Percentiles rank a stretch among this genome's conserved stretches.
These are phyloP conservation scores for Boletellus ananiceps DNA, from an alignment of 768 basidiomycete genomes.

Conservation along the genomic window DNA sequence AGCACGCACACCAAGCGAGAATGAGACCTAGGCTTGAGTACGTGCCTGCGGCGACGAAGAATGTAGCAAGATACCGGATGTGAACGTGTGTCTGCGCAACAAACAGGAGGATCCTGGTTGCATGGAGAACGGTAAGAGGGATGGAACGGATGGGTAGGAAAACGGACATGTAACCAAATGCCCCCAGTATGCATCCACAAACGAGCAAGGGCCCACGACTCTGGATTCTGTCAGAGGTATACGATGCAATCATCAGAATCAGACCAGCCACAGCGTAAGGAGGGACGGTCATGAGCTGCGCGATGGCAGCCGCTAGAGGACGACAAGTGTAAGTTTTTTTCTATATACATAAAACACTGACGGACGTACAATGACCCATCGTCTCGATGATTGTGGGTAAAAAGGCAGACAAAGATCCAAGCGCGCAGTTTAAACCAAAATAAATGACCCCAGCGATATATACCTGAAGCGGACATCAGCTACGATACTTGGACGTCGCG, in stretches of 20 bases:
- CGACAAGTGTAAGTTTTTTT: background rate
- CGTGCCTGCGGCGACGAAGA: slow-evolving; percentile 43
- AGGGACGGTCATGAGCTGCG: slow-evolving; percentile 50
- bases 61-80: slow-evolving; percentile 43
- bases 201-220: slow-evolving; percentile 38
- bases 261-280: slow-evolving; percentile 45
- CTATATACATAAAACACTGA: background rate
- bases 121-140: background rate
- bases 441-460: slow-evolving; percentile 46
- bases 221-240: slow-evolving; percentile 41
- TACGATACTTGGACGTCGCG: background rate
- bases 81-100: slow-evolving; percentile 27
- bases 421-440: slow-evolving; percentile 45
- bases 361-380: slow-evolving; percentile 40
- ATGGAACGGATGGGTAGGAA: background rate
- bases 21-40: slow-evolving; percentile 43
- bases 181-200: slow-evolving; percentile 30
- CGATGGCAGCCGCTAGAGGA: slow-evolving; percentile 37
- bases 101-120: slow-evolving; percentile 31
- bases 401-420: slow-evolving; percentile 49
- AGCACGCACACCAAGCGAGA: slow-evolving; percentile 45
- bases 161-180: slow-evolving; percentile 40
- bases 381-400: slow-evolving; percentile 53
- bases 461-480: slow-evolving; percentile 25
- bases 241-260: slow-evolving; percentile 35